Base-by-base conservation (phyloP, 2,329 filamentous ascomycete species). In the Coleophoma cylindrospora region DNA sequence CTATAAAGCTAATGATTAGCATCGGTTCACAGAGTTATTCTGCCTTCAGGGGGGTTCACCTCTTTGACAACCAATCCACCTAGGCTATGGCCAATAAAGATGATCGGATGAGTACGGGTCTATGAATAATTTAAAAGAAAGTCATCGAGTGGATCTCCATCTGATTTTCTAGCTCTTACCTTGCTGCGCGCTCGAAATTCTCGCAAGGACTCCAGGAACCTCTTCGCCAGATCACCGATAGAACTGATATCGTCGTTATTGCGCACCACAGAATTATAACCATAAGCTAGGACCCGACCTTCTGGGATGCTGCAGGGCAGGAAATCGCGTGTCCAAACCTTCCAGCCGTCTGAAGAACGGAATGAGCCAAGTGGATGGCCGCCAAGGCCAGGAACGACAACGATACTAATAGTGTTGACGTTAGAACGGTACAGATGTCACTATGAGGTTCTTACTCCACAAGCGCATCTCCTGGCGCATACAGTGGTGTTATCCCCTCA, bases 11-110 rank as follows among this genome's bases (percentile, higher is more conserved):
- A 19, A n/a, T 17, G 10, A 13, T 38, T 13, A 38, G 43, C 7
- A 9, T 34, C 2, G 14, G 13, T 44, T 36, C 12, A 40, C 36
- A 27, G 27, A 27, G 27, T 10, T 27, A 19, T 27, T 36, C 13
- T 14, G 4, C 41, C n/a, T 10, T 21, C 12, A 15, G 40, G 34
- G n/a, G 3, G 13, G 13, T 53, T 52, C 49, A 58, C 57, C 54
- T 64, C 57, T 52, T 65, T 64, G 34, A 65, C 53, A 0, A 66
- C 4, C 22, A 43, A 14, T 45, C 4, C 61, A 10, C 62, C 61
- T 0, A 65, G 50, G 48, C 62, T 63, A 43, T 64, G 58, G 21
- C 55, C 58, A 33, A 64, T 55, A 48, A 64, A 59, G 0, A 64
- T 46, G 7, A 62, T 56, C 27, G 27, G 27, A 27, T 7, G 27